Percentiles rank a stretch among this genome's conserved stretches.
Evolutionary conservation across 306 rosid genomes (phyloP).

Genomic region (Trifolium subterraneum): DNA sequence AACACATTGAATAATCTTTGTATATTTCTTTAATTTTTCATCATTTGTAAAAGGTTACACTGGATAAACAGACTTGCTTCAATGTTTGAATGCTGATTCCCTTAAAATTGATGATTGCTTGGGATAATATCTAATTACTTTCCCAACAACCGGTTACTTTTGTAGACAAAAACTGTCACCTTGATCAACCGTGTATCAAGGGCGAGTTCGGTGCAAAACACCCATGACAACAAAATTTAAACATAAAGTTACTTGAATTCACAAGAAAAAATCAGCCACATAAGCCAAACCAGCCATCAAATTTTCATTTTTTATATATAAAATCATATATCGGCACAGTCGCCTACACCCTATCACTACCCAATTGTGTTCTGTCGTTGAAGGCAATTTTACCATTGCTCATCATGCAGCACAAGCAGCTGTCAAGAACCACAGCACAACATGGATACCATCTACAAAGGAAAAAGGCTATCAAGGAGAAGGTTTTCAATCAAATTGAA

Average conservation of each 20-base stretch:
- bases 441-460: constrained; percentile 40
- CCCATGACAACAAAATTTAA: constrained; percentile 24
- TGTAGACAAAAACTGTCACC: constrained; percentile 42
- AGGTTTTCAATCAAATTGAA: constrained; percentile 89
- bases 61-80: constrained; percentile 43
- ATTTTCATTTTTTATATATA: constrained; percentile 71
- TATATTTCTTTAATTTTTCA: constrained; percentile 11
- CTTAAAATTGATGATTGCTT: constrained; percentile 26
- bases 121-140: constrained; percentile 24
- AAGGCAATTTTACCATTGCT: constrained; percentile 57
- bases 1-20: constrained; percentile 25
- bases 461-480: constrained; percentile 65
- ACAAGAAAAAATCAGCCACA: constrained; percentile 62
- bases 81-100: constrained; percentile 29
- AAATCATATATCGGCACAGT: constrained; percentile 70
- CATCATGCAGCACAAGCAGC: constrained; percentile 69
- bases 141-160: constrained; percentile 30
- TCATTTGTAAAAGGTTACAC: constrained; percentile 37
- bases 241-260: constrained; percentile 52
- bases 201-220: constrained; percentile 39
- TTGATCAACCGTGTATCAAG: constrained; percentile 31
- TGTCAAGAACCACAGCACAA: constrained; percentile 42
- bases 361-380: constrained; percentile 43
- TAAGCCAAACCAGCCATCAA: constrained; percentile 73
- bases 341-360: constrained; percentile 61